Base-by-base conservation (phyloP, 2,329 filamentous ascomycete species). In the Xylariaceae sp. region DNA sequence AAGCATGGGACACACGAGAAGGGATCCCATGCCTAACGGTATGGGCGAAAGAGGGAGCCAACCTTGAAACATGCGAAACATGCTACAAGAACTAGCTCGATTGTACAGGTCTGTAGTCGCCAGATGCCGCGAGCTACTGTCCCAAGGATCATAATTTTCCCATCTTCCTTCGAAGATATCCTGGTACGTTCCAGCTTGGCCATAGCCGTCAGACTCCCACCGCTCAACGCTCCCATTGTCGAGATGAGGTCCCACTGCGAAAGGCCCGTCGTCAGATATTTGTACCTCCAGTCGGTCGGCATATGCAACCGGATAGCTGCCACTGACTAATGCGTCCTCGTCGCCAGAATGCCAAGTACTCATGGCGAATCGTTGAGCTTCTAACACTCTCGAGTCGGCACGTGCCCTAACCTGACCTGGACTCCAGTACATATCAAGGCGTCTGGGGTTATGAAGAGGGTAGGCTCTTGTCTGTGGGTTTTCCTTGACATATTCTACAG, bases 41-140 rank as follows among this genome's bases (percentile, higher is more conserved):
- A 81, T 83, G n/a, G 73, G 68, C 39, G 83, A 88, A 72, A 95
- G 83, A 44, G 78, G 78, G 43, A 95, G 67, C 89, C 90, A 95
- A n/a, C 88, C 90, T 67, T 95, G 91, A 65, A 88, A 92, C 76
- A 89, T 86, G 20, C 91, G 78, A 67, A 95, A 90, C 72, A 89
- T 88, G 46, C 77, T 85, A 67, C 89, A 95, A 1, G 86, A 82
- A 0, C 90, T 89, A 0, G 88, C 77, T 2, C 89, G 87, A 42
- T 88, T 77, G 63, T 95, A 92, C n/a, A 90, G 65, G 64, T 95
- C 86, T 43, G 80, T 82, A 1, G 80, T 76, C 2, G 85, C 87
- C 0, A 70, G 68, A 0, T 93, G 71, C 2, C 91, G 78, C 6
- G 80, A 77, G 49, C 77, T 80, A 0, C 81, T 82, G 57, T 95